These are phyloP conservation scores for Hortiboletus flavorubellus DNA, from an alignment of 768 basidiomycete species.

Conservation along the genomic window DNA sequence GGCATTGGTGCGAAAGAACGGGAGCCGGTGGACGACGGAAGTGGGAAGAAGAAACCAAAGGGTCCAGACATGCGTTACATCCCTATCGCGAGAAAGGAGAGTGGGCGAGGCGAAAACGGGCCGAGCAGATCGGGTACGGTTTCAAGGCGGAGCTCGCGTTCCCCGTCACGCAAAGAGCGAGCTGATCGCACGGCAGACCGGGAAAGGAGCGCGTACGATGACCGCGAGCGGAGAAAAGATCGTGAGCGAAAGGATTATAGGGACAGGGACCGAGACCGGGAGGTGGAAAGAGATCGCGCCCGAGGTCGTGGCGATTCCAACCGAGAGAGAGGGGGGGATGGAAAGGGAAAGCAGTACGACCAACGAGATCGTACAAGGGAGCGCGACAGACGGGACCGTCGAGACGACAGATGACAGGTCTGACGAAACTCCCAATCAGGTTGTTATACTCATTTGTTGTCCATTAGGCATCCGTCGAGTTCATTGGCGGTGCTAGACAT, in stretches of 20 bases:
- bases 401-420: slow-evolving; percentile 2
- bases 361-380: slow-evolving; percentile 18
- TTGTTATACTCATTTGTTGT: not conserved
- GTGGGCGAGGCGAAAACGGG: slow-evolving; percentile 30
- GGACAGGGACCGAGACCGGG: slow-evolving; percentile 23
- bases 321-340: slow-evolving; percentile 23
- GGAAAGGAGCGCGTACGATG: slow-evolving; percentile 8
- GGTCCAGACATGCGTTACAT: slow-evolving; percentile 73
- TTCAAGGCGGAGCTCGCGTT: slow-evolving; percentile 51
- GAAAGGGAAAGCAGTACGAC: not conserved
- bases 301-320: slow-evolving; percentile 30
- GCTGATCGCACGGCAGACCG: slow-evolving; percentile 6
- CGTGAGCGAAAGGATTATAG: slow-evolving; percentile 17
- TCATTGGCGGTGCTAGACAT: not conserved
- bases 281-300: slow-evolving; percentile 27
- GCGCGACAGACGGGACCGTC: slow-evolving; percentile 15
- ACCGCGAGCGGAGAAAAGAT: slow-evolving; percentile 16
- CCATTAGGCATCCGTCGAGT: not conserved
- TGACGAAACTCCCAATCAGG: not conserved
- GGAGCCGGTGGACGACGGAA: slow-evolving; percentile 69
- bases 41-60: slow-evolving; percentile 46
- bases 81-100: slow-evolving; percentile 75
- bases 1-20: slow-evolving; percentile 94
- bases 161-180: slow-evolving; percentile 35
- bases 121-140: slow-evolving; percentile 36